These are phyloP conservation scores for Hortaea sp. DNA, from an alignment of 2,329 filamentous ascomycete species.

Conservation along the genomic window DNA sequence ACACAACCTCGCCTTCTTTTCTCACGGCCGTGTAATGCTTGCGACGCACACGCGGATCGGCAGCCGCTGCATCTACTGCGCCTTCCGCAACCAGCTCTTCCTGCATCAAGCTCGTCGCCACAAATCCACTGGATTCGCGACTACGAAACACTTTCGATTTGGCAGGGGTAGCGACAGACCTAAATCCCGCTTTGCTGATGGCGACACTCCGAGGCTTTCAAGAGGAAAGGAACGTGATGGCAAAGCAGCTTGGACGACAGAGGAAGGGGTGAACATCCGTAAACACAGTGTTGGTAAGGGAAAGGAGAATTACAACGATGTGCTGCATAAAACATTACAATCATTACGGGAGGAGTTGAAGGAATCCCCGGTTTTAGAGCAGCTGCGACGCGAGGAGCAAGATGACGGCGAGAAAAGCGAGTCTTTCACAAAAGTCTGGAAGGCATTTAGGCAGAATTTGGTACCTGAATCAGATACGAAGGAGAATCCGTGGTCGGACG, in stretches of 20 bases:
- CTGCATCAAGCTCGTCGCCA: constrained; percentile 22
- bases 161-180: too few species aligned
- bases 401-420: constrained; percentile 6
- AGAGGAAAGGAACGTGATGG: too few species aligned
- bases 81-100: constrained; percentile 21
- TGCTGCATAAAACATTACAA: constrained; percentile 14
- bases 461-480: neutral
- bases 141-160: too few species aligned
- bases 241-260: too few species aligned
- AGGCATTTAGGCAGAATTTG: constrained; percentile 9
- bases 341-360: constrained; percentile 20
- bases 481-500: neutral
- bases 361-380: constrained; percentile 21
- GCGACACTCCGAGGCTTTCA: too few species aligned
- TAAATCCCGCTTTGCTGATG: too few species aligned
- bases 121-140: constrained; percentile 3
- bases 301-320: constrained; percentile 9
- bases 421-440: constrained; percentile 18
- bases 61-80: constrained; percentile 31
- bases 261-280: too few species aligned
- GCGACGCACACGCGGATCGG: neutral
- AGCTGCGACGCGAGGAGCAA: constrained; percentile 16
- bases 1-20: too few species aligned
- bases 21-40: constrained; percentile 6
- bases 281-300: too few species aligned